phyloP scores from a whole-genome alignment of 768 basidiomycete genomes.

The Lactarius hatsudake region DNA sequence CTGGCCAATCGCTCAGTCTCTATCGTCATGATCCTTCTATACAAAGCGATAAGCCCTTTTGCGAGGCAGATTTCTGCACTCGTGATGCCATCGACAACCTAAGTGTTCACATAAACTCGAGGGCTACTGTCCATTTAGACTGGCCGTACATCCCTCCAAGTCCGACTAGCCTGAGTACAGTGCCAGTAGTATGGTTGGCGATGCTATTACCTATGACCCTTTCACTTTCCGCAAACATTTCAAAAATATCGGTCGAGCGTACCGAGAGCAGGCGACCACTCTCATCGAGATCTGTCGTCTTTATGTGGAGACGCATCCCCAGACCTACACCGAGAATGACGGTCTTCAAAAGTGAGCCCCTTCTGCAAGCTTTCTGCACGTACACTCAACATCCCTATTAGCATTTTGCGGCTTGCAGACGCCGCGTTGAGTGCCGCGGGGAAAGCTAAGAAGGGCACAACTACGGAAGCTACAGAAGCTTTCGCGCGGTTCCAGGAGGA shows the following conservation, averaged over 20 bases:
- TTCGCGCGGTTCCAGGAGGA: background rate
- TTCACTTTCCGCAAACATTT: background rate
- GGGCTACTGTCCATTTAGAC: background rate
- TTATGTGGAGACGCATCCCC: background rate
- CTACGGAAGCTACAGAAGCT: background rate
- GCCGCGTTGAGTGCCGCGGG: background rate
- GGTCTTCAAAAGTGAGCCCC: background rate
- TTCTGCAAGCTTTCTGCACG: background rate
- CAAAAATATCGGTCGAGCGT: constrained; percentile 2
- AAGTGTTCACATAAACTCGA: background rate
- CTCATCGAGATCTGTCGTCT: constrained; percentile 8
- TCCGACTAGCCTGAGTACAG: background rate
- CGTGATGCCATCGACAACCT: background rate
- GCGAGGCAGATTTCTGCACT: background rate
- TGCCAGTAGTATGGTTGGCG: background rate
- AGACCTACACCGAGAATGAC: background rate
- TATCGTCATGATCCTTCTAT: background rate
- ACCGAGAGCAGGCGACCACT: background rate
- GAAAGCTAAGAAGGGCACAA: background rate
- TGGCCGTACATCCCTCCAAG: background rate
- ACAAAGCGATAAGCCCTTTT: background rate
- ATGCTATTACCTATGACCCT: background rate
- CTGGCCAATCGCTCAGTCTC: background rate
- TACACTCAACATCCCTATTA: background rate
- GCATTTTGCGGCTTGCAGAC: background rate